Conservation (phyloP, 129 eudicot genomes). For the Apium graveolens region DNA sequence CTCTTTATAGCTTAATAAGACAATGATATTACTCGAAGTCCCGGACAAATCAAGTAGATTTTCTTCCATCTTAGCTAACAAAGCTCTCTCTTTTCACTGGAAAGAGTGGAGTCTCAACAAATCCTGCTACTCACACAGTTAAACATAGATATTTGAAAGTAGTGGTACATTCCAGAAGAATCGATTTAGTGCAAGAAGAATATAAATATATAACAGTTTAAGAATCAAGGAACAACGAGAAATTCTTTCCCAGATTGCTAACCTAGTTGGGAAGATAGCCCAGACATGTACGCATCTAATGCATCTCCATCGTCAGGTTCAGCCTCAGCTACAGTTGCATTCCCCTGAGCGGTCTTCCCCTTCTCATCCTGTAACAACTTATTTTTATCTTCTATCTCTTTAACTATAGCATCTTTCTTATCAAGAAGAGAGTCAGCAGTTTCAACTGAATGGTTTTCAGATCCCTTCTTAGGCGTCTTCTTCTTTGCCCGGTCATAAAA, state of each 20-base stretch:
- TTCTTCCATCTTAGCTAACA: neutral
- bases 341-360: constrained; percentile 25
- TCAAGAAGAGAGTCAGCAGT: constrained; percentile 94
- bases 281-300: constrained; percentile 90
- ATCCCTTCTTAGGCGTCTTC: constrained; percentile 41
- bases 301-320: constrained; percentile 82
- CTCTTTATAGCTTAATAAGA: neutral
- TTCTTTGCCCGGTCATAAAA: constrained; percentile 87
- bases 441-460: constrained; percentile 64
- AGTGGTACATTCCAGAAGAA: neutral
- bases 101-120: neutral
- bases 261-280: constrained; percentile 90
- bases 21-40: neutral
- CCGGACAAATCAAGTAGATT: neutral
- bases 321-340: constrained; percentile 34
- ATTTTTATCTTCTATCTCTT: constrained; percentile 68
- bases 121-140: neutral
- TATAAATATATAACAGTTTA: neutral
- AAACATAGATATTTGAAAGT: neutral
- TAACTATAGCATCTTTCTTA: constrained; percentile 55
- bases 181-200: neutral
- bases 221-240: neutral
- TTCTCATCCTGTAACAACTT: constrained; percentile 56
- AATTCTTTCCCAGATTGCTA: constrained; percentile 6
- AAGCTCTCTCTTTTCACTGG: neutral